Conservation (phyloP, 192 early-diverging fungal genomes). For the Dimargaris xerosporica region DNA sequence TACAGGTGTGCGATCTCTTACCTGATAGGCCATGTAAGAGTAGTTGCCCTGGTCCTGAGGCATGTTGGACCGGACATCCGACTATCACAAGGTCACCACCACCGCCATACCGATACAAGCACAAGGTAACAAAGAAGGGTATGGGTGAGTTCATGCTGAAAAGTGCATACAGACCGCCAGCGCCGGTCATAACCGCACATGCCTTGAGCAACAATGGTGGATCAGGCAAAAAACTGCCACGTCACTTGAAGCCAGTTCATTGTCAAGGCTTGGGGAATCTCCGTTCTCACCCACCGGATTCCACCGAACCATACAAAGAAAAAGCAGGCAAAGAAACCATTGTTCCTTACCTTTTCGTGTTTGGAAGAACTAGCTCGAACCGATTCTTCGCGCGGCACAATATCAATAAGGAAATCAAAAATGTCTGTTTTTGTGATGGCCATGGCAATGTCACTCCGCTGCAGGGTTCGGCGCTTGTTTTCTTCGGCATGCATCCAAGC, state of each 20-base stretch:
- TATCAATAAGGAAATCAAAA: constrained; percentile 97
- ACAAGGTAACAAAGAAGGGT: no score
- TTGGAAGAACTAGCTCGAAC: background rate
- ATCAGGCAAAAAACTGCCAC: no score
- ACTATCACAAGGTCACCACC: no score
- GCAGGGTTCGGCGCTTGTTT: constrained; percentile 89
- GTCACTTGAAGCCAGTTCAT: no score
- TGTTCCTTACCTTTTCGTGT: background rate
- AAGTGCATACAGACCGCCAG: no score
- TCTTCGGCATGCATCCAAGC: constrained; percentile 89
- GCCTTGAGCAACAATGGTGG: no score
- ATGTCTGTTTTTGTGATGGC: constrained; percentile 81
- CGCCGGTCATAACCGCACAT: no score
- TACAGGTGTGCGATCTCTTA: no score
- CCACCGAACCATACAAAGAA: background rate
- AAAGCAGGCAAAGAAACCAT: background rate
- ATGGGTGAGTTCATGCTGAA: no score
- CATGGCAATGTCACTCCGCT: constrained; percentile 76
- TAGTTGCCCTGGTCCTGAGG: background rate
- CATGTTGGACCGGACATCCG: background rate
- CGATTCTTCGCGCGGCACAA: constrained; percentile 79
- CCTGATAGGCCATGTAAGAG: constrained; percentile 3
- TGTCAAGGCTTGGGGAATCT: no score
- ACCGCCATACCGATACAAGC: no score
- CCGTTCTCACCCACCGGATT: no score